Conservation (phyloP, 75 land plant species). For the Larix kaempferi region DNA sequence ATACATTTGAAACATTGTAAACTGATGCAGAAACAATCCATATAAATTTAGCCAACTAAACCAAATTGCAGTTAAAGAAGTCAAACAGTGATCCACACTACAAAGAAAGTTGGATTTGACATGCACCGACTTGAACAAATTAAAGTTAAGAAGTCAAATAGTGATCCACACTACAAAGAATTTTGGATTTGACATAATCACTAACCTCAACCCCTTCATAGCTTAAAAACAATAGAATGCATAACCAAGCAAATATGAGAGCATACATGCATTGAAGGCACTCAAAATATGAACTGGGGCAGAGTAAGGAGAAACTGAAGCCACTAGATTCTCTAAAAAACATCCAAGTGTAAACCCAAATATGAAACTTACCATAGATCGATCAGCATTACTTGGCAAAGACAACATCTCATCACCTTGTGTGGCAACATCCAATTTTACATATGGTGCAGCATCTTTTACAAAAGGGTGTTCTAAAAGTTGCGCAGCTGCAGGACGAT, state of each 20-base stretch:
- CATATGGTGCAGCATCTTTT: conserved; percentile 40
- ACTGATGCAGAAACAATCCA: neutral
- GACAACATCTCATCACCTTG: conserved; percentile 15
- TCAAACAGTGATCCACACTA: neutral
- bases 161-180: neutral
- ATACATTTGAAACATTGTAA: neutral
- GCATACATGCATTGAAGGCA: neutral
- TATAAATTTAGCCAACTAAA: neutral
- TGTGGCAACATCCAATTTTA: conserved; percentile 12
- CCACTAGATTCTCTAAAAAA: neutral
- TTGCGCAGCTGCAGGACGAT: conserved; percentile 66
- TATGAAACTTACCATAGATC: conserved; percentile 22
- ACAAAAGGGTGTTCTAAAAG: conserved; percentile 77
- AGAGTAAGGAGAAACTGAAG: neutral
- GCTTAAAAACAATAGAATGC: neutral
- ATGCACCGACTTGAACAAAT: neutral
- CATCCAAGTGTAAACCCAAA: neutral
- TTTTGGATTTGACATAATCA: neutral
- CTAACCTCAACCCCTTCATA: neutral
- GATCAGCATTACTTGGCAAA: conserved; percentile 17
- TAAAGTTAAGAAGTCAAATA: neutral
- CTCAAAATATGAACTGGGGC: neutral
- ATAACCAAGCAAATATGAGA: neutral
- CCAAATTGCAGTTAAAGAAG: neutral
- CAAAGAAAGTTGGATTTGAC: neutral